Evolutionary conservation across 78 protist species (phyloP), one percentile per base, ranked within the genome.

Genomic region (Monosiga brevicollis): DNA sequence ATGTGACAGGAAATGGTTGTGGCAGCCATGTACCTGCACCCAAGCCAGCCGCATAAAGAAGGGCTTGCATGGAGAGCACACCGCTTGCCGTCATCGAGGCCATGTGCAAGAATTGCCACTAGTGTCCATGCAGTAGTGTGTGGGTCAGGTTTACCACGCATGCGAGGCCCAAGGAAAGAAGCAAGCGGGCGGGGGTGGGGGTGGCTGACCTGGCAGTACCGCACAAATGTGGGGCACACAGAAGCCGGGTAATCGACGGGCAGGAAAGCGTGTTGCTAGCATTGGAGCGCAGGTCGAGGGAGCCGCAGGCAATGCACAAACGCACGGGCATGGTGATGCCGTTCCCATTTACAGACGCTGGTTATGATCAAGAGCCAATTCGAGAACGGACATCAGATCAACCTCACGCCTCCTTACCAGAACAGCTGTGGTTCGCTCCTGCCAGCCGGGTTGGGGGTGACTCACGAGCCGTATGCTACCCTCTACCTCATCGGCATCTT

Each of bases 1-100:
- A 6, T 6, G 29, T 20, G 15, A 49, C 6, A 6, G 15, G 29
- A 49, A 49, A 49, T 15, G 15, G 6, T 49, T 49, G 62, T 49
- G 6, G 62, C 62, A 49, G 15, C 6, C 6, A 49, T 15, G 62
- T 15, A 20, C 90, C 92, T 0, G 81, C 71, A 32, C 92, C 92
- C 20, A 89, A 39, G 10, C 92, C 92, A 11, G 85, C 84, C 6
- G 87, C 79, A 1, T 70, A 86, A 24, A 89, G 87, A 73, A 86
- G 70, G 0, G 88, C 73, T 42, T 89, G 88, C 25, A 78, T 87
- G n/a, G 89, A 71, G 35, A 89, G 79, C 29, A 89, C 89, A 0
- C 41, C 83, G 3, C 35, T 25, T 29, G 11, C 1, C 54, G 54
- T 76, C 25, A 75, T 42, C 0, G 79, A 9, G 37, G 49, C 1